These are phyloP conservation scores for Penicillium cinerascens DNA, from an alignment of 495 filamentous ascomycete genomes.

Conservation along the genomic window DNA sequence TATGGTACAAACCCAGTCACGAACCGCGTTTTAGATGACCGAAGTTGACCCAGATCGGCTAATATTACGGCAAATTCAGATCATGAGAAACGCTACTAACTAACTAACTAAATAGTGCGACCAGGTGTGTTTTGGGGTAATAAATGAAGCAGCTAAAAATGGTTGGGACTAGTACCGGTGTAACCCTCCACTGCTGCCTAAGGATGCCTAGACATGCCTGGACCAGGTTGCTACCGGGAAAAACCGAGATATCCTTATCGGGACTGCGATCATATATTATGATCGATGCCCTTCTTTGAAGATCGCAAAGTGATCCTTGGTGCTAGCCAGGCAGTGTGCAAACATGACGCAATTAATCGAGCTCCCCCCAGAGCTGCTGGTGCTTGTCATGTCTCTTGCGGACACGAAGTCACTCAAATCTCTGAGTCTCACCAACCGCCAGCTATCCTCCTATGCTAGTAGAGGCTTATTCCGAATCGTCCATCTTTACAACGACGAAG, in stretches of 20 bases:
- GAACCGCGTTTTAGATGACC: too few relatives aligned
- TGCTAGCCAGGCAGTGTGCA: background rate
- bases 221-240: background rate
- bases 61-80: too few relatives aligned
- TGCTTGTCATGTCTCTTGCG: background rate
- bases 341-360: background rate
- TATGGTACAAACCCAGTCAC: too few relatives aligned
- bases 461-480: background rate
- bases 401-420: background rate
- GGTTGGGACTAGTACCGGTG: too few relatives aligned
- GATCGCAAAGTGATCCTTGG: background rate
- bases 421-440: background rate
- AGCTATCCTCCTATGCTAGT: background rate
- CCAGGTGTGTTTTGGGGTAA: too few relatives aligned
- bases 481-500: background rate
- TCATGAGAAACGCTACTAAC: too few relatives aligned
- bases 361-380: background rate
- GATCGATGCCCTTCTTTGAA: background rate
- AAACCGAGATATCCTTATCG: background rate
- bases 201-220: background rate
- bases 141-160: too few relatives aligned
- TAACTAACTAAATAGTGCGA: too few relatives aligned
- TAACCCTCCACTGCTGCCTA: background rate
- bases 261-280: background rate
- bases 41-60: too few relatives aligned